phyloP scores from a whole-genome alignment of 2,329 filamentous ascomycete species.

The Sporothrix luriei region DNA sequence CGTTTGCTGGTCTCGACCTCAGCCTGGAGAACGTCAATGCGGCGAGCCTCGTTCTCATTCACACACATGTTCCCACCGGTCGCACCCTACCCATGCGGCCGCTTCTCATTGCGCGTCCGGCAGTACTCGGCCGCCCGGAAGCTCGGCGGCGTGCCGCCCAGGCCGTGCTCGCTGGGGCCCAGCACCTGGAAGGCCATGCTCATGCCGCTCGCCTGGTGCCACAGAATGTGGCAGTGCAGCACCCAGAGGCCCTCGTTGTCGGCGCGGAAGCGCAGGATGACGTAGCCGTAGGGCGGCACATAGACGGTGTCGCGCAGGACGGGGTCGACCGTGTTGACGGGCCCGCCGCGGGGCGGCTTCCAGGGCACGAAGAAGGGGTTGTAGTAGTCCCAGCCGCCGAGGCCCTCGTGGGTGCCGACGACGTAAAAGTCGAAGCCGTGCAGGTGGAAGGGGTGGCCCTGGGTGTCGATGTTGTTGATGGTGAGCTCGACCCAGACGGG shows the following conservation, averaged over 20 bases:
- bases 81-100: not conserved
- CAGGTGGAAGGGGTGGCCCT: constrained; percentile 39
- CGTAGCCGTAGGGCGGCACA: constrained; percentile 37
- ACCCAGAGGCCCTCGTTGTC: constrained; percentile 38
- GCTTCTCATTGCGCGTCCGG: not conserved
- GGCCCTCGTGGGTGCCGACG: constrained; percentile 34
- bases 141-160: constrained; percentile 29
- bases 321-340: constrained; percentile 35
- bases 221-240: constrained; percentile 39
- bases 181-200: constrained; percentile 38
- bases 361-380: constrained; percentile 36
- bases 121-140: constrained; percentile 32
- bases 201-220: constrained; percentile 39
- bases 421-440: constrained; percentile 40
- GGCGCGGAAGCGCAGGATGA: constrained; percentile 36
- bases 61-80: not conserved
- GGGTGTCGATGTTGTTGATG: constrained; percentile 39
- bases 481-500: constrained; percentile 38
- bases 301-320: constrained; percentile 38
- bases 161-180: constrained; percentile 33
- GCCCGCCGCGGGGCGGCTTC: constrained; percentile 35
- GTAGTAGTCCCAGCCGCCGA: constrained; percentile 40
- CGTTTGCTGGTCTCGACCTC: not conserved
- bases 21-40: no score
- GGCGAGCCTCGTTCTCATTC: no score